phyloP scores from a whole-genome alignment of 306 rosid genomes.

The Glycine tomentella region DNA sequence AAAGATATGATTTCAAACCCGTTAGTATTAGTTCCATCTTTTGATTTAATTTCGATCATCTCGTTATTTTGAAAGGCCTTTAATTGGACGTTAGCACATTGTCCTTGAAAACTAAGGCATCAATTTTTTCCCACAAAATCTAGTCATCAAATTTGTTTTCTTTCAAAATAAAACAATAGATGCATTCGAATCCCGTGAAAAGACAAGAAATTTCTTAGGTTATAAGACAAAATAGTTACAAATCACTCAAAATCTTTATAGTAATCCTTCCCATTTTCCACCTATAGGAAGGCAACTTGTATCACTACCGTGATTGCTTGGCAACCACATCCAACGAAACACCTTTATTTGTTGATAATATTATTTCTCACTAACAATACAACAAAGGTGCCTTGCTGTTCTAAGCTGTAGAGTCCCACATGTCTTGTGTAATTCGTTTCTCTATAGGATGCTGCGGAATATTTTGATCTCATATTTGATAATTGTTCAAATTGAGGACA shows the following conservation, averaged over 20 bases:
- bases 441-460: conserved; percentile 16
- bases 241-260: neutral
- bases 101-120: neutral
- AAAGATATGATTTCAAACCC: no score
- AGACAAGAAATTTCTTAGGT: conserved; percentile 27
- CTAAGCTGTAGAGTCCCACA: conserved; percentile 39
- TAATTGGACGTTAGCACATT: neutral
- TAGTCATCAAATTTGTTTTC: conserved; percentile 2
- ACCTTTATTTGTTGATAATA: neutral
- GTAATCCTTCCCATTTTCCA: conserved; percentile 1
- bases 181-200: conserved; percentile 18
- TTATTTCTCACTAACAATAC: conserved; percentile 34
- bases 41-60: no score
- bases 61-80: neutral
- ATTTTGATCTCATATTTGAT: conserved; percentile 29
- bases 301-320: no score
- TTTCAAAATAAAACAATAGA: conserved; percentile 23
- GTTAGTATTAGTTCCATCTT: neutral
- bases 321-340: conserved; percentile 42
- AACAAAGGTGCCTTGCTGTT: conserved; percentile 48
- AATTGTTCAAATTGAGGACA: neutral
- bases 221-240: conserved; percentile 9
- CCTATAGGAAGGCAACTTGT: neutral
- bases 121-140: neutral
- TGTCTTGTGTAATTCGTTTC: neutral